These are phyloP conservation scores for Cicer cuneatum DNA, from an alignment of 306 rosid species.

Conservation along the genomic window DNA sequence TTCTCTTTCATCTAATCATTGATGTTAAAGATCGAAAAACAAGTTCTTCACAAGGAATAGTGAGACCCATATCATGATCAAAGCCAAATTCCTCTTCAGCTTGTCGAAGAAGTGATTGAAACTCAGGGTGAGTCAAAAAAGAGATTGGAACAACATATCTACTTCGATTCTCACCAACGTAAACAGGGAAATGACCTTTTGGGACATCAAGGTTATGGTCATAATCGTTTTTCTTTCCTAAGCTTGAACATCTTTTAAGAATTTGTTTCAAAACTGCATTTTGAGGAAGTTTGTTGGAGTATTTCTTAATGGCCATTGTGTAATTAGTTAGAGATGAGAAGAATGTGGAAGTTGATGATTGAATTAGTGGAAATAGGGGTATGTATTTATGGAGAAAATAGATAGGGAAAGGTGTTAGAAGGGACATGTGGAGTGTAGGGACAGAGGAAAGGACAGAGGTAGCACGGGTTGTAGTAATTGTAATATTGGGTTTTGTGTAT, in stretches of 20 bases:
- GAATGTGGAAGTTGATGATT: background rate
- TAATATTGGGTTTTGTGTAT: conserved; percentile 54
- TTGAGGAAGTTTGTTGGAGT: conserved; percentile 70
- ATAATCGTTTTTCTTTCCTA: conserved; percentile 60
- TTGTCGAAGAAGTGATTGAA: conserved; percentile 78
- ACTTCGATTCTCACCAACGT: conserved; percentile 83
- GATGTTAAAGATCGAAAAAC: conserved; percentile 83
- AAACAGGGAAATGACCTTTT: conserved; percentile 87
- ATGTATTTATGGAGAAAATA: conserved; percentile 64
- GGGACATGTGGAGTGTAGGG: conserved; percentile 52
- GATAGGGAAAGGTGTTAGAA: conserved; percentile 1
- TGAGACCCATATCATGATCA: conserved; percentile 91
- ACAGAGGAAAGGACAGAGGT: conserved; percentile 50
- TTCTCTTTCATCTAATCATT: conserved; percentile 59
- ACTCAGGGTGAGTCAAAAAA: conserved; percentile 75
- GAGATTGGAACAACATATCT: conserved; percentile 91
- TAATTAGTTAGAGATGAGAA: conserved; percentile 12
- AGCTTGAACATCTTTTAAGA: conserved; percentile 80
- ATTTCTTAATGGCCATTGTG: conserved; percentile 73
- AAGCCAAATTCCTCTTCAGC: conserved; percentile 97
- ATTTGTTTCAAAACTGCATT: conserved; percentile 77
- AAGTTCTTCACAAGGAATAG: conserved; percentile 93
- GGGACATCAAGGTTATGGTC: conserved; percentile 83
- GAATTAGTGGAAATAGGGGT: conserved; percentile 32
- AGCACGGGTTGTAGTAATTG: conserved; percentile 59